These are phyloP conservation scores for Xylariaceae sp. DNA, from an alignment of 2,329 filamentous ascomycete species.

Conservation along the genomic window DNA sequence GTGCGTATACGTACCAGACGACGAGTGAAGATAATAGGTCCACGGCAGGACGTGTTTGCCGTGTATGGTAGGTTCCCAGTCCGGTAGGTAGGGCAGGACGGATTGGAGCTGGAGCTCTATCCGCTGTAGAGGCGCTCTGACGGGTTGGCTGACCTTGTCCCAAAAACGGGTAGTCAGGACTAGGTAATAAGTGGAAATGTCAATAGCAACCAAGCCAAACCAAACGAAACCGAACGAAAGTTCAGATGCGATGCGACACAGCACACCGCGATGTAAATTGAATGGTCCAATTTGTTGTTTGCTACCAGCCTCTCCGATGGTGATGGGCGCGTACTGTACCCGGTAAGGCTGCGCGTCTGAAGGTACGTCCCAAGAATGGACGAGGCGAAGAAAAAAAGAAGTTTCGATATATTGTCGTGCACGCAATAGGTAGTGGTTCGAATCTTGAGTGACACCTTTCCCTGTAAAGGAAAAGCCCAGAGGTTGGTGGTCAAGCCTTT, in stretches of 20 bases:
- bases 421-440: slow-evolving; percentile 7
- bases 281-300: slow-evolving; percentile 8
- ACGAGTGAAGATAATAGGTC: slow-evolving; percentile 22
- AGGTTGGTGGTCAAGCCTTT: slow-evolving; percentile 30
- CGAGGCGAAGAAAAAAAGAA: background rate
- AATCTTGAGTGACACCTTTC: slow-evolving; percentile 26
- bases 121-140: background rate
- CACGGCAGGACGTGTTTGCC: slow-evolving; percentile 36
- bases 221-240: slow-evolving; percentile 1
- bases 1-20: background rate
- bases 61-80: slow-evolving; percentile 25
- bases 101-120: slow-evolving; percentile 12
- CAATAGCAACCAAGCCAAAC: slow-evolving; percentile 2
- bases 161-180: slow-evolving; percentile 8
- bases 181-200: slow-evolving; percentile 17
- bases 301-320: background rate
- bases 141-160: slow-evolving; percentile 19
- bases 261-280: slow-evolving; percentile 14
- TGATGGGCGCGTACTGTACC: background rate
- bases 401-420: slow-evolving; percentile 2
- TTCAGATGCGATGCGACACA: slow-evolving; percentile 12
- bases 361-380: slow-evolving; percentile 3
- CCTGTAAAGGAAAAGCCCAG: slow-evolving; percentile 40
- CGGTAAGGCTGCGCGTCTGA: background rate
- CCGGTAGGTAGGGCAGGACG: slow-evolving; percentile 24